Conservation (phyloP, 768 basidiomycete genomes). For the Podaxis mareebaensis region DNA sequence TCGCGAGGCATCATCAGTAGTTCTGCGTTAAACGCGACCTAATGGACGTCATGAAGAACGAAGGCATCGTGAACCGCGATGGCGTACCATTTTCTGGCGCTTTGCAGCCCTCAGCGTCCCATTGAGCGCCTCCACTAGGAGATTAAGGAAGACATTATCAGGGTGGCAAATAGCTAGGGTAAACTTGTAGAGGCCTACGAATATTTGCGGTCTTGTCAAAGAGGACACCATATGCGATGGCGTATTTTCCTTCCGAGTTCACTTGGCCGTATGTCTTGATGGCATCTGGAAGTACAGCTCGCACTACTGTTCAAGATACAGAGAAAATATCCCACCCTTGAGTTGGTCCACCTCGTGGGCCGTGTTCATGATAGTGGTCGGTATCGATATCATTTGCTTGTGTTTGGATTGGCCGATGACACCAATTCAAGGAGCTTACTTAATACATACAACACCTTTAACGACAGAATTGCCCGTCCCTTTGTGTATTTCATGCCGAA, state of each 20-base stretch:
- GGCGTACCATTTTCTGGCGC: constrained; percentile 42
- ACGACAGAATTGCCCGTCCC: no score
- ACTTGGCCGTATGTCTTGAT: constrained; percentile 43
- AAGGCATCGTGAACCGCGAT: neutral
- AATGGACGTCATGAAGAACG: neutral
- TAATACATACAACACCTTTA: no score
- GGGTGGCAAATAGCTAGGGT: neutral
- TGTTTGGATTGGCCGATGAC: neutral
- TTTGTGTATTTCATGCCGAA: no score
- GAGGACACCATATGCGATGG: constrained; percentile 41
- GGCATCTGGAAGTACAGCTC: constrained; percentile 31
- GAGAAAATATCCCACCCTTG: neutral
- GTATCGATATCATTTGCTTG: neutral
- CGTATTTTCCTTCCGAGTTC: constrained; percentile 38
- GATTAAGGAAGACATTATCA: neutral
- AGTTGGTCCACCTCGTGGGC: neutral
- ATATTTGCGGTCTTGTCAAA: constrained; percentile 51
- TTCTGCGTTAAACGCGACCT: constrained; percentile 48
- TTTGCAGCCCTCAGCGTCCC: constrained; percentile 49
- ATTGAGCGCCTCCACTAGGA: constrained; percentile 48
- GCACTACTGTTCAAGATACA: neutral
- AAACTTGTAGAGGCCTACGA: constrained; percentile 28
- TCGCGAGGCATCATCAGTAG: constrained; percentile 52
- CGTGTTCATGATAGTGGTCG: neutral
- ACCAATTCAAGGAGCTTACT: no score